Evolutionary conservation across 2,329 filamentous ascomycete species (phyloP).

Genomic region (Aspergillus costaricaensis): DNA sequence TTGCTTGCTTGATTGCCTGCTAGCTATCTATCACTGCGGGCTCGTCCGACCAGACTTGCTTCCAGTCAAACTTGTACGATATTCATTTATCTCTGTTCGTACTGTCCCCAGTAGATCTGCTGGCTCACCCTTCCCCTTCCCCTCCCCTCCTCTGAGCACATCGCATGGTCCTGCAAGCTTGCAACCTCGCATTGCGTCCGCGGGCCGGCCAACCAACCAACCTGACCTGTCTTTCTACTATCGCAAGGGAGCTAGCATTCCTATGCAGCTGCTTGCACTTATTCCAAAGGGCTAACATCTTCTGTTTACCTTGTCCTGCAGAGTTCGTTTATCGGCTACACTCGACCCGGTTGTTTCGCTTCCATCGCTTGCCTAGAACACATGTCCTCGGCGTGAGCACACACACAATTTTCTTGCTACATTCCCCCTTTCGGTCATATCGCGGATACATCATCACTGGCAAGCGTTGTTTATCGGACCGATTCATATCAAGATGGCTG

Average conservation of each 20-base stretch:
- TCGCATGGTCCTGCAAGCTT: not conserved
- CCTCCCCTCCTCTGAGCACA: not conserved
- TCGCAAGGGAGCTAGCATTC: not conserved
- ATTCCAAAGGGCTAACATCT: not conserved
- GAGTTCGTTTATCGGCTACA: not conserved
- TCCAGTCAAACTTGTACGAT: too few relatives aligned
- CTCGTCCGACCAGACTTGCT: too few relatives aligned
- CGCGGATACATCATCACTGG: not conserved
- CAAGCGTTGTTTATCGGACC: too few relatives aligned
- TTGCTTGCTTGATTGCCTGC: too few relatives aligned
- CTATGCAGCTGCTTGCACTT: too few relatives aligned
- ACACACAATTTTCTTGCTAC: not conserved
- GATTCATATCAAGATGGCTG: constrained; percentile 16
- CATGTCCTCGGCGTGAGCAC: not conserved
- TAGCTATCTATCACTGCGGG: too few relatives aligned
- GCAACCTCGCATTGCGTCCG: not conserved
- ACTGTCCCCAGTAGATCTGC: too few relatives aligned
- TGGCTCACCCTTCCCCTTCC: too few relatives aligned
- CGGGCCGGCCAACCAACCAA: not conserved
- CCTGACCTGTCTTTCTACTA: not conserved
- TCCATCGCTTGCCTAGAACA: not conserved
- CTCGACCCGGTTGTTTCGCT: not conserved
- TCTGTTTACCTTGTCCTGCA: too few relatives aligned
- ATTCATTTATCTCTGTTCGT: not conserved
- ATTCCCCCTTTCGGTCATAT: not conserved